Base-by-base conservation (phyloP, 805 yeast genomes). In the Starmerella powellii region DNA sequence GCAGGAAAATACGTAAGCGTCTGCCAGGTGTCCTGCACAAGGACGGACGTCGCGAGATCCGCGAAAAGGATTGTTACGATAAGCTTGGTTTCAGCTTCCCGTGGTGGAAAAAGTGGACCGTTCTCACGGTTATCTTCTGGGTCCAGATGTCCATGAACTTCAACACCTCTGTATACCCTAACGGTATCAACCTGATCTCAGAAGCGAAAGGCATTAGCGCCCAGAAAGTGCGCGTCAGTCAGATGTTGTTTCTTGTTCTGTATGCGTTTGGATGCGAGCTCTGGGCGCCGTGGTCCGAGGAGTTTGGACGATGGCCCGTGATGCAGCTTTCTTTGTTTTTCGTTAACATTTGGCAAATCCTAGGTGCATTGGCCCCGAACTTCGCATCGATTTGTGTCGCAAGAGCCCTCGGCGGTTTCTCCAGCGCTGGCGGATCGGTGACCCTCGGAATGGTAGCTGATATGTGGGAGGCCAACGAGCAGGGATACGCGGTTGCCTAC, bases 221-320 rank as follows among this genome's bases (percentile, higher is more conserved):
- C 29, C 48, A 40, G n/a, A 46, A 46, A 29, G 45, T 40, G 15
- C 44, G 47, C 2, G 59, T 73, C 24, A 75, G 76, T 2, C 61
- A 73, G 46, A 57, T 73, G 12, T 48, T 73, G 32, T 73, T 70
- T 47, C 73, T 73, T 11, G 56, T 73, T 15, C 75, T 75, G 5
- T 74, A 74, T 51, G 80, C 76, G 32, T 39, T 72, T 27, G 78
- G 78, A 2, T 75, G 76, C 4, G 64, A 73, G 59, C 47, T 72
- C 2, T 70, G 73, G 49, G 79, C 84, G 1, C 87, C 87, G 2
- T 56, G 80, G 24, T 73, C 80, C 37, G 88, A 80, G 54, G 66
- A 76, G 48, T 70, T 72, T 48, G 88, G 87, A 1, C 63, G 87
- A 33, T 66, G 69, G 49, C 58, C 69, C 3, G 79, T 81, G 3